Evolutionary conservation across 495 filamentous ascomycete genomes (phyloP).

Genomic region (Penicillium goetzii): DNA sequence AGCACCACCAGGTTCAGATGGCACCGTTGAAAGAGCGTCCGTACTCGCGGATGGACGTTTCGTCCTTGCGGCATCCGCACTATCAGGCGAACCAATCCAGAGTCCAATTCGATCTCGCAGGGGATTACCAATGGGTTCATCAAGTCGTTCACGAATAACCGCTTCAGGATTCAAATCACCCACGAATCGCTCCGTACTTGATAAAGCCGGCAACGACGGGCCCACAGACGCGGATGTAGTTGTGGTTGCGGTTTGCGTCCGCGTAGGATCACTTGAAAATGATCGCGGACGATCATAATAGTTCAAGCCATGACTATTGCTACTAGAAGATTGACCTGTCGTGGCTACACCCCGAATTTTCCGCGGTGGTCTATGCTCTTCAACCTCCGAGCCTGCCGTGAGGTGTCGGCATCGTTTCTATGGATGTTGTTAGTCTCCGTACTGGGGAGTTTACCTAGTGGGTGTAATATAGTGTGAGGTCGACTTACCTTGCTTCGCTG

Average conservation of each 20-base stretch:
- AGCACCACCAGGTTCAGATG: background rate
- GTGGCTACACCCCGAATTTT: conserved; percentile 1
- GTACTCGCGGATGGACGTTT: conserved; percentile 6
- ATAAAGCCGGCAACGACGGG: conserved; percentile 17
- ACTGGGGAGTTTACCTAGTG: too few relatives aligned
- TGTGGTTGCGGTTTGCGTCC: conserved; percentile 2
- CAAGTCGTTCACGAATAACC: conserved; percentile 44
- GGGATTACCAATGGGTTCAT: conserved; percentile 36
- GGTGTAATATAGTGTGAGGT: too few relatives aligned
- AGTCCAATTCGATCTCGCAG: conserved; percentile 48
- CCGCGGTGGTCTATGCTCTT: conserved; percentile 13
- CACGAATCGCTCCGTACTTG: conserved; percentile 45
- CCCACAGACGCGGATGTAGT: conserved; percentile 2
- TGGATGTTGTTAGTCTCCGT: conserved; percentile 1
- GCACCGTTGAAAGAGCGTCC: conserved; percentile 4
- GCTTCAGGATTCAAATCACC: conserved; percentile 56
- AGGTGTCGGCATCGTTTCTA: conserved; percentile 47
- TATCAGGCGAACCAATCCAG: conserved; percentile 44
- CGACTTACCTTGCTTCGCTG: conserved; percentile 41
- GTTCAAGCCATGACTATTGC: background rate
- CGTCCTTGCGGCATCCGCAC: conserved; percentile 12
- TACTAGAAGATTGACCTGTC: background rate
- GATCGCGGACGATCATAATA: background rate
- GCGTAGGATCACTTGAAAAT: conserved; percentile 2
- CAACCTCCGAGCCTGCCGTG: conserved; percentile 21